Percentiles rank a stretch among this genome's conserved stretches.
Conservation (phyloP, 306 rosid genomes). For the Heteromeles arbutifolia region DNA sequence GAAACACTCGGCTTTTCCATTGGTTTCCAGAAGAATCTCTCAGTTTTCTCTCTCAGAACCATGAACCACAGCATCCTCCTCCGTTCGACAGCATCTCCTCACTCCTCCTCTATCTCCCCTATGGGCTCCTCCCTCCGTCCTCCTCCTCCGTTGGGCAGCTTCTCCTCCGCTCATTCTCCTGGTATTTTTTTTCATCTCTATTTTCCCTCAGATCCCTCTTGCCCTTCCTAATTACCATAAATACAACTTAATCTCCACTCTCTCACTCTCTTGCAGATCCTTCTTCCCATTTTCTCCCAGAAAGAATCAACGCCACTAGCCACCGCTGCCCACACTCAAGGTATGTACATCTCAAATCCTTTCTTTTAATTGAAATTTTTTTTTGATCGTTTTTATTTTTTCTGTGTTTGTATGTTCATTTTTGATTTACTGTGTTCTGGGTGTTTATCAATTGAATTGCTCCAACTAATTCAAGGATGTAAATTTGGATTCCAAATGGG, state of each 20-base stretch:
- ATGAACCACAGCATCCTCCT: no score
- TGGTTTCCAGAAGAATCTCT: no score
- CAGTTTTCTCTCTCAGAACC: no score
- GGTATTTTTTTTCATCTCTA: no score
- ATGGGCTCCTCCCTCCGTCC: no score
- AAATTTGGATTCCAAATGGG: no score
- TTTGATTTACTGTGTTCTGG: not conserved
- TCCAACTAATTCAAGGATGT: not conserved
- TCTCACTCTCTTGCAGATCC: not conserved
- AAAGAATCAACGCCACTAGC: not conserved
- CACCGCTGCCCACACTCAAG: not conserved
- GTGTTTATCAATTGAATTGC: not conserved
- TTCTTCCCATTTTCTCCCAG: not conserved
- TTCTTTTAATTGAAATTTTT: not conserved
- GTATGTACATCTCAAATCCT: slow-evolving; percentile 2
- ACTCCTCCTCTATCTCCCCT: no score
- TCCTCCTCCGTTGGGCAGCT: no score
- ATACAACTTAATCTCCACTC: not conserved
- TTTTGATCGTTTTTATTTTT: not conserved
- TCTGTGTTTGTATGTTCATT: not conserved
- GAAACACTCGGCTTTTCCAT: no score
- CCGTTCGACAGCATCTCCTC: no score
- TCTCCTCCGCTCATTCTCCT: no score
- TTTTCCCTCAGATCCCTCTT: no score
- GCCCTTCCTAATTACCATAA: not conserved